Evolutionary conservation across 306 rosid species (phyloP), one percentile per base, ranked within the genome.

Genomic region (Corylus americana): DNA sequence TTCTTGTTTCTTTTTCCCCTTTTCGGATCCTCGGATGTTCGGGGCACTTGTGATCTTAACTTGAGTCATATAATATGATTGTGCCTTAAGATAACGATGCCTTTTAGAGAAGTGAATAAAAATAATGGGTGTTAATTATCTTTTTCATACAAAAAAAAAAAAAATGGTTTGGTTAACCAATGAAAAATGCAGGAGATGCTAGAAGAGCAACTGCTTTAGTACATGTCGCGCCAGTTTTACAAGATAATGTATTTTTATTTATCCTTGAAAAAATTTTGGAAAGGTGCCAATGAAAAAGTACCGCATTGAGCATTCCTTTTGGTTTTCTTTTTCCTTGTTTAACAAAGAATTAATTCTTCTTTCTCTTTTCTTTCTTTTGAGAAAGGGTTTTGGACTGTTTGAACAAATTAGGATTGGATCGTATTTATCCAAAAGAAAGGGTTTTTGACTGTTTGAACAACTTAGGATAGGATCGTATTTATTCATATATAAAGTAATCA

Each of bases 161-260:
- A 49, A 2, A 49, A 49, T 11, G 2, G 53, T 3, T 11, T 49
- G 11, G 13, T 49, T 49, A 13, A 49, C 53, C 53, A 9, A 49
- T 39, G 4, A 7, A 17, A 64, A 16, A 35, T 29, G 12, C 35
- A 31, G 16, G 35, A 17, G 70, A 20, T 64, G 48, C 70, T 7
- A 64, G 22, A 64, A 64, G 47, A 35, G 20, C 47, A 64, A 64
- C 70, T 35, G 14, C 29, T 64, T 31, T 64, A 64, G 70, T 64
- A 16, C n/a, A 35, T 8, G 25, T 59, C 35, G 25, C 12, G 66
- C 70, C 22, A 35, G 45, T 37, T 64, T 64, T 16, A 31, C 25
- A 35, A 22, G 45, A 16, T 8, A 64, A 35, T 64, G 35, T 37
- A 37, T 42, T 37, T 64, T 37, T 35, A 37, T 64, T 64, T 22